Base-by-base conservation (phyloP, 805 yeast species). In the Saccharomyces paradoxus region DNA sequence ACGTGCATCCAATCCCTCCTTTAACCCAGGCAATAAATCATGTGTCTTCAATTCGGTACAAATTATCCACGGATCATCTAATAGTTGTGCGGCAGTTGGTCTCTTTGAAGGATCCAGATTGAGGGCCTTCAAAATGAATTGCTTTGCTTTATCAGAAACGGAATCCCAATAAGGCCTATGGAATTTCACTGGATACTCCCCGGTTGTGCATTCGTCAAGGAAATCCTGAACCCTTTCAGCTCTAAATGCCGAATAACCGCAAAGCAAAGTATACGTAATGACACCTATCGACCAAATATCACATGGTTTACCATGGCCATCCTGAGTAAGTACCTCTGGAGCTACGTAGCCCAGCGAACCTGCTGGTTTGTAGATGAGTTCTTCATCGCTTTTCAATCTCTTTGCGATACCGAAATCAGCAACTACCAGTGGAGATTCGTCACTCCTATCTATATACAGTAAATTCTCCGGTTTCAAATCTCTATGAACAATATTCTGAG, bases 371-470 rank as follows among this genome's bases (percentile, higher is more conserved):
- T 77, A 81, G 55, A 87, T 73, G 56, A 79, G 73, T 55, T 86
- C 87, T 58, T 81, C 78, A 4, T 81, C 77, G 6, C 76, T 69
- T 56, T 76, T 74, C 58, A 90, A 73, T 61, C 81, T 78, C 68
- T 88, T 88, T 44, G 97, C 96, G 57, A 90, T 91, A 48, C 97
- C 97, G 69, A 90, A 90, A 71, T 90, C 97, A 0, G 96, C 96
- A 58, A 90, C 74, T 12, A 89, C 96, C 41, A 90, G 76, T 53
- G 81, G 81, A 10, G 94, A 83, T 56, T 83, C 77, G 14, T 74
- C 77, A 17, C 75, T 81, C 4, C 68, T 66, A 4, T 73, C 72
- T 53, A 87, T 70, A 66, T 88, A 90, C 51, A 90, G 76, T 52
- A 90, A 79, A 69, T 90, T 90, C 67, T 90, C 97, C 3, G 97